Evolutionary conservation across 2,329 filamentous ascomycete species (phyloP).

Genomic region (Paecilomyces fulvus): DNA sequence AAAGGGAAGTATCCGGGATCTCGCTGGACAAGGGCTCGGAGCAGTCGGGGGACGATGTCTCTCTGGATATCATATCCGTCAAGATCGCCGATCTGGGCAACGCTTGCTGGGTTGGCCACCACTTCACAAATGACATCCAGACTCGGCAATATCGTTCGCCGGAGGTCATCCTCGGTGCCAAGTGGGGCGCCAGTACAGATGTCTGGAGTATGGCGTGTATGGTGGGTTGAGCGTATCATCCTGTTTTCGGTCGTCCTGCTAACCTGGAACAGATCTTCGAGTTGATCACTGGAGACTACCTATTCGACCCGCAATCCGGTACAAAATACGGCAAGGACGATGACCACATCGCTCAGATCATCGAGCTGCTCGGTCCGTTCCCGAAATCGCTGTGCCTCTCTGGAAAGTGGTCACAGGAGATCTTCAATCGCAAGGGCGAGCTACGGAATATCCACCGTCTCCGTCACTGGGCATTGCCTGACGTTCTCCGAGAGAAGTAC

Average conservation of each 20-base stretch:
- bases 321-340: slow-evolving; percentile 99
- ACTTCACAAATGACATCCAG: slow-evolving; percentile 99
- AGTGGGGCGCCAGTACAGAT: slow-evolving; percentile 99
- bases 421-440: slow-evolving; percentile 96
- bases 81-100: slow-evolving; percentile 98
- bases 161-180: slow-evolving; percentile 90
- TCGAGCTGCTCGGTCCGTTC: slow-evolving; percentile 88
- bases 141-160: slow-evolving; percentile 95
- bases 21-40: slow-evolving; percentile 66
- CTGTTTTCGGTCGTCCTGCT: not conserved
- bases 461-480: slow-evolving; percentile 88
- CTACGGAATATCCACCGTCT: slow-evolving; percentile 94
- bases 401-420: slow-evolving; percentile 97
- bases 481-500: slow-evolving; percentile 93
- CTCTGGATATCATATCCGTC: slow-evolving; percentile 78
- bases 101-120: slow-evolving; percentile 96
- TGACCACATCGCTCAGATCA: slow-evolving; percentile 98
- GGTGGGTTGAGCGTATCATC: slow-evolving; percentile 50
- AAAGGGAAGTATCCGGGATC: slow-evolving; percentile 88
- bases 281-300: slow-evolving; percentile 93
- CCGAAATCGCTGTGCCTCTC: slow-evolving; percentile 85
- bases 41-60: slow-evolving; percentile 19
- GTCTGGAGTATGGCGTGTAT: slow-evolving; percentile 99
- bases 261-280: slow-evolving; percentile 67
- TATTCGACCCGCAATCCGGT: slow-evolving; percentile 96